Conservation (phyloP, 2,329 filamentous ascomycete genomes). For the Aspergillus sp. region DNA sequence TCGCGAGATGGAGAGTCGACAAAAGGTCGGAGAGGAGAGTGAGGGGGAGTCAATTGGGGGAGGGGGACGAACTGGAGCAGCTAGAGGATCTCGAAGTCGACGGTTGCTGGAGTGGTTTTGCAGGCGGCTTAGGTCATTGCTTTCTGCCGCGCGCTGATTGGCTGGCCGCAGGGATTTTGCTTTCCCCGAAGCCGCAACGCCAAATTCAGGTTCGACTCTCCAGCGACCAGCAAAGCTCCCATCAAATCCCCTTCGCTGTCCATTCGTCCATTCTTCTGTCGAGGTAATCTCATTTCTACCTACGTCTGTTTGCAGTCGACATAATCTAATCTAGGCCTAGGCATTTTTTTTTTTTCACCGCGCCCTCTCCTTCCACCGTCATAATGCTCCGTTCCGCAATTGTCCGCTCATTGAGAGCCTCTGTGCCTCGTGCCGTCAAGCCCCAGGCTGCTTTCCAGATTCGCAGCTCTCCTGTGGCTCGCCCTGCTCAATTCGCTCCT, state of each 20-base stretch:
- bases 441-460: constrained; percentile 60
- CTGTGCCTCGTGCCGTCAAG: constrained; percentile 52
- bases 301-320: background rate
- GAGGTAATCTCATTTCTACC: constrained; percentile 16
- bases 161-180: constrained; percentile 35
- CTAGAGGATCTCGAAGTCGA: constrained; percentile 22
- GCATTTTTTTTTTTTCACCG: constrained; percentile 7
- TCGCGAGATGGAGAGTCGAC: constrained; percentile 27
- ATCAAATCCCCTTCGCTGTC: constrained; percentile 11
- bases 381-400: constrained; percentile 89
- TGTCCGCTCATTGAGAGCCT: constrained; percentile 70
- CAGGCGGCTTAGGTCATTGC: constrained; percentile 41
- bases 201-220: constrained; percentile 18
- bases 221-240: constrained; percentile 22
- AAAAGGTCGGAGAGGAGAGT: constrained; percentile 10
- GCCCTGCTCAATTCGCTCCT: constrained; percentile 61
- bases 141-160: constrained; percentile 42
- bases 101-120: constrained; percentile 27
- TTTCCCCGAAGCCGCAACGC: constrained; percentile 32
- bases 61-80: constrained; percentile 13
- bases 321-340: background rate
- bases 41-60: constrained; percentile 21
- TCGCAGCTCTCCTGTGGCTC: constrained; percentile 61
- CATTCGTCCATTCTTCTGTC: constrained; percentile 16
- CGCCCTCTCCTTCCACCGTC: constrained; percentile 23